Conservation (phyloP, 805 yeast genomes). For the Nakazawaea ernobii region DNA sequence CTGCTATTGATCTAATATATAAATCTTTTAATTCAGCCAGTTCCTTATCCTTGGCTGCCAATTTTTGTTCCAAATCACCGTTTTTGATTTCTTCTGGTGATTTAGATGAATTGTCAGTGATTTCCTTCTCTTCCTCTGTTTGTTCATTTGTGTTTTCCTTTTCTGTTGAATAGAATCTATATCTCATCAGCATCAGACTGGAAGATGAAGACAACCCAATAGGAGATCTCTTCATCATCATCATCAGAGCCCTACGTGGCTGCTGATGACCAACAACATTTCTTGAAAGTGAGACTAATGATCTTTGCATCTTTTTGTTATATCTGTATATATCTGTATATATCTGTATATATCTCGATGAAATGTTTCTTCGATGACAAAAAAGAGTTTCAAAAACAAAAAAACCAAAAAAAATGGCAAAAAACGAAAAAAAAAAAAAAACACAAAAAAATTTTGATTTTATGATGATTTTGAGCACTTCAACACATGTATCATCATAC, state of each 20-base stretch:
- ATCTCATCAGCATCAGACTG: constrained; percentile 12
- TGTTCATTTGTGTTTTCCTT: constrained; percentile 22
- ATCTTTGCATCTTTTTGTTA: constrained; percentile 20
- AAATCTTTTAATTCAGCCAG: constrained; percentile 78
- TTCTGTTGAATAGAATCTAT: constrained; percentile 17
- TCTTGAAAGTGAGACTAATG: constrained; percentile 17
- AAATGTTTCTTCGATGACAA: too few species aligned
- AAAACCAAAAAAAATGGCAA: too few species aligned
- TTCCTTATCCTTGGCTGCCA: constrained; percentile 62
- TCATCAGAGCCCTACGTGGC: neutral
- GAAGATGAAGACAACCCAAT: neutral
- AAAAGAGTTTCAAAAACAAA: too few species aligned
- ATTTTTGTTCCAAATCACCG: constrained; percentile 44
- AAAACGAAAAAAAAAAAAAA: too few species aligned
- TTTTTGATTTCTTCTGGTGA: constrained; percentile 19
- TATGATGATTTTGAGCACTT: too few species aligned
- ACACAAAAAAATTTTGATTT: too few species aligned
- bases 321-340: neutral
- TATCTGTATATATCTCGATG: neutral
- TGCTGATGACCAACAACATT: constrained; percentile 13
- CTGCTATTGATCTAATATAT: constrained; percentile 80
- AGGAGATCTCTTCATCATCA: neutral
- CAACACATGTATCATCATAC: too few species aligned
- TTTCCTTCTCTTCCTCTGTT: constrained; percentile 17
- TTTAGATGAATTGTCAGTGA: constrained; percentile 14